A percentile compares a stretch with the other conserved stretches of the same genome.
Evolutionary conservation across 495 filamentous ascomycete species (phyloP).

Genomic region (Hypoxylon cercidicola): DNA sequence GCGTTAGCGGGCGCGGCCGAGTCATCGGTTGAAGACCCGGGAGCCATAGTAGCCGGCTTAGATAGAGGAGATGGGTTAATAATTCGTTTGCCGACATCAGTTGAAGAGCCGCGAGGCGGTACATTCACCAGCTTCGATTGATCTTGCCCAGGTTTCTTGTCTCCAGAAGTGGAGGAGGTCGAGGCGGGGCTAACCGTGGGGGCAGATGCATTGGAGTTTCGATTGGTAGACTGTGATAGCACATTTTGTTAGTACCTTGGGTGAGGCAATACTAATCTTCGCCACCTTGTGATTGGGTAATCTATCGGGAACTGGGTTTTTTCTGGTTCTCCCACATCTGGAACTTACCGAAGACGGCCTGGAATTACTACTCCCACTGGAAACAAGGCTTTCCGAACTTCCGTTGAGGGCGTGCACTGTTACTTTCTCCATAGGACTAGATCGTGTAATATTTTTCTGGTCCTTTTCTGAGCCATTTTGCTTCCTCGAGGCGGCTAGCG

Average conservation of each 20-base stretch:
- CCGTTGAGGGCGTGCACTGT: conserved; percentile 47
- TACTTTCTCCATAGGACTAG: conserved; percentile 37
- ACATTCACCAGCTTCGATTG: conserved; percentile 70
- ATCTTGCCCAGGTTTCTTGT: conserved; percentile 56
- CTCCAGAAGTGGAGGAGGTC: conserved; percentile 50
- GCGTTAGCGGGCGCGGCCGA: conserved; percentile 46
- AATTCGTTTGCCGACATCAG: conserved; percentile 76
- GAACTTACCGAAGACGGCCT: conserved; percentile 60
- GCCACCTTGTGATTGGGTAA: conserved; percentile 54
- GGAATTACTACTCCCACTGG: conserved; percentile 55
- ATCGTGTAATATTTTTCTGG: conserved; percentile 41
- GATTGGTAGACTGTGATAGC: conserved; percentile 58
- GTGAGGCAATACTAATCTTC: conserved; percentile 19
- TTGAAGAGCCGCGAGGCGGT: conserved; percentile 73
- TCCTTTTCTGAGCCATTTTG: conserved; percentile 49
- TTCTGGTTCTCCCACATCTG: conserved; percentile 1
- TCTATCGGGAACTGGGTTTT: conserved; percentile 28
- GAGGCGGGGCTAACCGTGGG: conserved; percentile 62
- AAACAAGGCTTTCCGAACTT: conserved; percentile 58
- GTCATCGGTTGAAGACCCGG: conserved; percentile 50
- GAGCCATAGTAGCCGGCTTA: conserved; percentile 74
- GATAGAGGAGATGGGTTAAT: conserved; percentile 88
- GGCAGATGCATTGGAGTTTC: conserved; percentile 53
- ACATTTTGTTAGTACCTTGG: conserved; percentile 48
- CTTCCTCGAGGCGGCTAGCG: conserved; percentile 46